phyloP scores from a whole-genome alignment of 2,329 filamentous ascomycete genomes.

The Sclerotinia nivalis region DNA sequence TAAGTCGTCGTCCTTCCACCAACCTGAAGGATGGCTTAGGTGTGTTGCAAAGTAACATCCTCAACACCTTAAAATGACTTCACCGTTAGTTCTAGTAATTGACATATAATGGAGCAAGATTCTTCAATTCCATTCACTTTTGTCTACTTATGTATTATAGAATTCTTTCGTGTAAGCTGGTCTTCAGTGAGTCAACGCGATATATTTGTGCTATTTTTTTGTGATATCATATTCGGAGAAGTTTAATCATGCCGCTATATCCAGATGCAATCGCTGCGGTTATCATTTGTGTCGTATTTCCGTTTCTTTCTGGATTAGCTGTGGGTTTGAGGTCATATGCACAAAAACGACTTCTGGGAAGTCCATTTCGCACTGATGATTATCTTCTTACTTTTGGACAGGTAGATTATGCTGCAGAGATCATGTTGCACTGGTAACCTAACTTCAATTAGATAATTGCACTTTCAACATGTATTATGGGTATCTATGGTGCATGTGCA shows the following conservation, averaged over 20 bases:
- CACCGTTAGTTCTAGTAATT: not conserved
- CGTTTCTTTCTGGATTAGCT: not conserved
- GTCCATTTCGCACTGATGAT: not conserved
- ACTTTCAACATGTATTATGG: too few species aligned
- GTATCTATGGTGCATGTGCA: not conserved
- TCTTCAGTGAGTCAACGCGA: not conserved
- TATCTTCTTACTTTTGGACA: not conserved
- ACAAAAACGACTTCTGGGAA: not conserved
- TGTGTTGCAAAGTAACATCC: not conserved
- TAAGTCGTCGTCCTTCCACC: not conserved
- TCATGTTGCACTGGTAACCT: too few species aligned
- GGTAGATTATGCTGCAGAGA: not conserved
- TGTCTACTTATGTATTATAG: not conserved
- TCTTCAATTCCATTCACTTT: not conserved
- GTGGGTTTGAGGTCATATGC: not conserved
- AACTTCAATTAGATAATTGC: too few species aligned
- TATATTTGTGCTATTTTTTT: not conserved
- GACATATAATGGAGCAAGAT: not conserved
- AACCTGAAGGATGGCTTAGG: not conserved
- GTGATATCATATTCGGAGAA: not conserved
- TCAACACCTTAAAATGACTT: not conserved
- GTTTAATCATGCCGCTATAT: not conserved
- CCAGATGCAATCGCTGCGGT: not conserved
- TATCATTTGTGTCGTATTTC: not conserved
- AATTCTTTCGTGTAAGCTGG: not conserved